These are phyloP conservation scores for Starmera stellimalicola DNA, from an alignment of 1,139 yeast species.

Conservation along the genomic window DNA sequence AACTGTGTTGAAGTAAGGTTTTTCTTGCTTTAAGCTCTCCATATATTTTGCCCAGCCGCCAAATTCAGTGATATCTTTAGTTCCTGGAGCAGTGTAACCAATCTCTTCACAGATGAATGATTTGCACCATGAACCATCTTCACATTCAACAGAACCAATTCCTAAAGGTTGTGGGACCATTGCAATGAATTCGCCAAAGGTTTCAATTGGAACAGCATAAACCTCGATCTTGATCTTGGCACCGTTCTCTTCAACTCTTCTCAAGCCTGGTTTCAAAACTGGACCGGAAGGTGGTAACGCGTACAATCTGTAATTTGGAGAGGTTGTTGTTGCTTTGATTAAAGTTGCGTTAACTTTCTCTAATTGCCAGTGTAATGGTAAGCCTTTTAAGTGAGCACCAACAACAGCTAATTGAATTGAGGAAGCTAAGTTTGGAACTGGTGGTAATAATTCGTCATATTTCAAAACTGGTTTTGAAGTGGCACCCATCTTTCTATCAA, in stretches of 20 bases:
- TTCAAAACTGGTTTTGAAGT: constrained; percentile 15
- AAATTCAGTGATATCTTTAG: constrained; percentile 66
- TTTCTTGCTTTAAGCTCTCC: constrained; percentile 10
- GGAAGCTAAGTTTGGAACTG: constrained; percentile 27
- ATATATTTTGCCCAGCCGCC: constrained; percentile 87
- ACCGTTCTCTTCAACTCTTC: constrained; percentile 48
- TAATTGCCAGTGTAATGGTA: constrained; percentile 91
- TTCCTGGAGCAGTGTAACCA: constrained; percentile 64
- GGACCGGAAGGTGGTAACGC: constrained; percentile 74
- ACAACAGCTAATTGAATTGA: constrained; percentile 77
- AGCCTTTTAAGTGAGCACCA: constrained; percentile 87
- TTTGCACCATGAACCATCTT: constrained; percentile 73
- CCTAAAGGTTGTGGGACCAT: constrained; percentile 95
- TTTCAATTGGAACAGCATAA: constrained; percentile 69
- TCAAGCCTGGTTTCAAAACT: constrained; percentile 78
- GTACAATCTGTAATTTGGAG: constrained; percentile 65
- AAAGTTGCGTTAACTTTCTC: constrained; percentile 77
- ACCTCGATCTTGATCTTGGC: constrained; percentile 62
- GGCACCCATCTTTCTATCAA: constrained; percentile 39
- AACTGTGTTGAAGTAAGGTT: constrained; percentile 72
- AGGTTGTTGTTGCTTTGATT: constrained; percentile 54
- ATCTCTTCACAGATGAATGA: constrained; percentile 90
- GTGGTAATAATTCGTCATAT: constrained; percentile 34
- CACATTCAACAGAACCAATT: constrained; percentile 82
- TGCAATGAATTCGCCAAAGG: constrained; percentile 71